Base-by-base conservation (phyloP, 768 basidiomycete genomes). In the Hemileccinum impolitum region DNA sequence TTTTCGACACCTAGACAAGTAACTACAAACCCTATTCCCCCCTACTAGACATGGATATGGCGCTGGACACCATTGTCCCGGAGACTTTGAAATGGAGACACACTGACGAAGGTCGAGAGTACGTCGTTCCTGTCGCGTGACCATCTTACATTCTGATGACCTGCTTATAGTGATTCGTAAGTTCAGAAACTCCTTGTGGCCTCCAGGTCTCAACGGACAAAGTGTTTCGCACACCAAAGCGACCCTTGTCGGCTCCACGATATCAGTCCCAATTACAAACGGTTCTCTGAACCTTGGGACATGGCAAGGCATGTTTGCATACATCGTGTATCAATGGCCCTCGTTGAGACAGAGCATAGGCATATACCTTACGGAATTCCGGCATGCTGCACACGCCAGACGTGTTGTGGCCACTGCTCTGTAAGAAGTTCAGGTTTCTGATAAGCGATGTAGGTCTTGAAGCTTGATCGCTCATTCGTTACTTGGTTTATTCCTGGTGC, bases 21-120 rank as follows among this genome's bases (percentile, higher is more conserved):
- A 67, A 73, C 39, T 62, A 70, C 42, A 71, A 64, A 65, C 67
- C 67, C 69, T 31, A 15, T 21, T 32, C 36, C 23, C 50, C n/a
- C n/a, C n/a, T n/a, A n/a, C n/a, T 51, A 89, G 94, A 96, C 63
- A 94, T 96, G 93, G 84, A 90, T 59, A 95, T 94, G 90, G 90
- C 90, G 4, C 71, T 96, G 17, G 94, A 96, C 68, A 77, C 70
- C 26, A 82, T 96, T 50, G 91, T 97, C 1, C 94, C 94, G 1
- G 93, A 96, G 63, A 75, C 64, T 13, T 71, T 94, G 13, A 69
- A 80, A 44, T 95, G 93, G 92, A 71, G 72, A 34, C 94, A 96
- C 66, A 90, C 84, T 1, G 91, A 93, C 62, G 94, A 97, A 73
- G 93, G 92, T 18, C 88, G 85, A 39, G 93, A 95, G 91, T 93